A percentile compares a stretch with the other conserved stretches of the same genome.
phyloP scores from a whole-genome alignment of 2,329 filamentous ascomycete species.

The Reticulascus tulasneorum region DNA sequence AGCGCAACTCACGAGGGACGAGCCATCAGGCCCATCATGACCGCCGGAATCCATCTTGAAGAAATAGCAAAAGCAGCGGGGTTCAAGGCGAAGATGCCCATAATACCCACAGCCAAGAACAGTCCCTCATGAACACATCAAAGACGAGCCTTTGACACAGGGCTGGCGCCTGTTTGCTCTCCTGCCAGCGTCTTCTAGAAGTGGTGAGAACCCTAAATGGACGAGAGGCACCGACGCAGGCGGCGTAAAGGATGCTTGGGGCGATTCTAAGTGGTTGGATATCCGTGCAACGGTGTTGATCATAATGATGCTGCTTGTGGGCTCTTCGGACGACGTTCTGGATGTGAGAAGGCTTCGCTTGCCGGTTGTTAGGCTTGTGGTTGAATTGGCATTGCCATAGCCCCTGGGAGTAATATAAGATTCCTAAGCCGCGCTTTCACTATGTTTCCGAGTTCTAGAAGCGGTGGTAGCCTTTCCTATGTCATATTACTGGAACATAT shows the following conservation, averaged over 20 bases:
- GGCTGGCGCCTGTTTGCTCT: slow-evolving; percentile 1
- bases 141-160: slow-evolving; percentile 2
- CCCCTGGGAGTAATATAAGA: slow-evolving; percentile 14
- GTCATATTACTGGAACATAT: too few relatives aligned
- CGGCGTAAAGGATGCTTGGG: not conserved
- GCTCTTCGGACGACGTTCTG: slow-evolving; percentile 9
- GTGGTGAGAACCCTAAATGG: slow-evolving; percentile 1
- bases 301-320: slow-evolving; percentile 16
- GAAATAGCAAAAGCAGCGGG: slow-evolving; percentile 20
- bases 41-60: slow-evolving; percentile 31
- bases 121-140: slow-evolving; percentile 17
- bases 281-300: slow-evolving; percentile 13
- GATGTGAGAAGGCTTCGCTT: too few relatives aligned
- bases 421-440: slow-evolving; percentile 11
- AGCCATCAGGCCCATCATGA: slow-evolving; percentile 66
- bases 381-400: slow-evolving; percentile 13
- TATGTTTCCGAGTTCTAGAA: too few relatives aligned
- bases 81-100: slow-evolving; percentile 27
- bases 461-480: too few relatives aligned
- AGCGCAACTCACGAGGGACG: slow-evolving; percentile 61
- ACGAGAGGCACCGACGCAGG: slow-evolving; percentile 5
- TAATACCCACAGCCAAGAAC: slow-evolving; percentile 27
- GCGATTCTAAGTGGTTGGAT: slow-evolving; percentile 9
- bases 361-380: slow-evolving; percentile 10
- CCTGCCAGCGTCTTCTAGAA: not conserved